Conservation (phyloP, 108 stramenopile genomes). For the Fistulifera pelliculosa region DNA sequence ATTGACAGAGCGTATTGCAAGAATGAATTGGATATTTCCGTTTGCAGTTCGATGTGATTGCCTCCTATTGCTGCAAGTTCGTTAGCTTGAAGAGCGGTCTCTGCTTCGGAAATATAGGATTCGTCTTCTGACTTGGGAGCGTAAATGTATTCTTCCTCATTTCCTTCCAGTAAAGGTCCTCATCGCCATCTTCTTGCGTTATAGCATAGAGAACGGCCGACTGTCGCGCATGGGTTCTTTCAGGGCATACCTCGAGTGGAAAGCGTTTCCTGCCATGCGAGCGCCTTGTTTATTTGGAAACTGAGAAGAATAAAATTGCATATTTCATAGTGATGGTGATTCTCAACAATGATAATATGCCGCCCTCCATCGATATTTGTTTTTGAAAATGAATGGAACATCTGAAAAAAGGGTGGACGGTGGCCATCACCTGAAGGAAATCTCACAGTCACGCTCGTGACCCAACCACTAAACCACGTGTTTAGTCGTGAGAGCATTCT, state of each 20-base stretch:
- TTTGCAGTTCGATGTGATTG: slow-evolving; percentile 48
- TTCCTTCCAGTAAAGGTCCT: slow-evolving; percentile 2
- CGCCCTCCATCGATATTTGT: no score
- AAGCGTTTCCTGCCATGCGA: neutral
- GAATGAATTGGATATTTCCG: slow-evolving; percentile 67
- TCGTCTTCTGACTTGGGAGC: slow-evolving; percentile 10
- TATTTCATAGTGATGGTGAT: no score
- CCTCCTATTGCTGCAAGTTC: slow-evolving; percentile 10
- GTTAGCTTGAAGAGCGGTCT: slow-evolving; percentile 24
- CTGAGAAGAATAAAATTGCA: no score
- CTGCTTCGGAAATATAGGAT: slow-evolving; percentile 8
- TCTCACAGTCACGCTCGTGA: no score
- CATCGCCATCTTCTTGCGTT: neutral
- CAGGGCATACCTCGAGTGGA: neutral
- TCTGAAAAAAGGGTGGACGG: no score
- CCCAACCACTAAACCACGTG: no score
- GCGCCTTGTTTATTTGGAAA: no score
- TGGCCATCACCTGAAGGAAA: no score
- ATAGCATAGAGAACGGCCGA: neutral
- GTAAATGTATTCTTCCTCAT: slow-evolving; percentile 6
- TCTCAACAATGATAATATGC: no score
- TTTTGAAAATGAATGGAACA: no score
- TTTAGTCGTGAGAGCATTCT: no score
- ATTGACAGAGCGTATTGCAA: slow-evolving; percentile 92
- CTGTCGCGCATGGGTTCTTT: neutral